Conservation (phyloP, 2,329 filamentous ascomycete genomes). For the Fonsecaea monophora region DNA sequence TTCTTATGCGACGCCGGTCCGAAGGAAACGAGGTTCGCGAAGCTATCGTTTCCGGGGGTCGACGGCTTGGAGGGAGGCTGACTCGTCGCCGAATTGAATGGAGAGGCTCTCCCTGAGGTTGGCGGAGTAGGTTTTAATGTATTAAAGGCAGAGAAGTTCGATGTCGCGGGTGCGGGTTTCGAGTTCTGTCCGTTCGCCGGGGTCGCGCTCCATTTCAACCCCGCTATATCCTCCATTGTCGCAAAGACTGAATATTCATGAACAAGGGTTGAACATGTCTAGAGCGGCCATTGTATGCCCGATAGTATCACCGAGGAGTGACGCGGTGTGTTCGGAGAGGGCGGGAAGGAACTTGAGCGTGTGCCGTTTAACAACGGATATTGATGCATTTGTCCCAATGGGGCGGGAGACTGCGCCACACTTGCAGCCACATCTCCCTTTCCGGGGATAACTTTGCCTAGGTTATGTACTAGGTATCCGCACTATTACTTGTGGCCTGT, state of each 20-base stretch:
- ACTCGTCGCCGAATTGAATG: conserved; percentile 44
- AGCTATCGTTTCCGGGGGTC: conserved; percentile 59
- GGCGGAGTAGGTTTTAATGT: conserved; percentile 48
- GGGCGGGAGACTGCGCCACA: conserved; percentile 17
- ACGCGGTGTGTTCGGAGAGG: neutral
- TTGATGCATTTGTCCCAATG: conserved; percentile 6
- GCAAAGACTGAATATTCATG: conserved; percentile 14
- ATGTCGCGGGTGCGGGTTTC: conserved; percentile 49
- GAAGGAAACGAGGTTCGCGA: conserved; percentile 71
- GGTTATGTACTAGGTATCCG: too few relatives aligned
- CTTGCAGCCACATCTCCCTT: conserved; percentile 17
- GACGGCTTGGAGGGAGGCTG: conserved; percentile 50
- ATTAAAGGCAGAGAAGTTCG: conserved; percentile 46
- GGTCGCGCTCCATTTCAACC: conserved; percentile 53
- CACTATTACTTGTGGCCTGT: too few relatives aligned
- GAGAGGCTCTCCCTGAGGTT: conserved; percentile 53
- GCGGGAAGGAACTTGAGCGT: neutral
- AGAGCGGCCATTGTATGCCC: neutral
- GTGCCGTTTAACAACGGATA: conserved; percentile 2
- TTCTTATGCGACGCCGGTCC: conserved; percentile 63
- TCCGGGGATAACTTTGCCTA: neutral
- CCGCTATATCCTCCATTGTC: conserved; percentile 56
- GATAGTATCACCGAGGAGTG: neutral
- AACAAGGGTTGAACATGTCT: neutral
- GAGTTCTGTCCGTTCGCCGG: conserved; percentile 41